Base-by-base conservation (phyloP, 2,329 filamentous ascomycete species). In the Aspergillus pseudotamarii region DNA sequence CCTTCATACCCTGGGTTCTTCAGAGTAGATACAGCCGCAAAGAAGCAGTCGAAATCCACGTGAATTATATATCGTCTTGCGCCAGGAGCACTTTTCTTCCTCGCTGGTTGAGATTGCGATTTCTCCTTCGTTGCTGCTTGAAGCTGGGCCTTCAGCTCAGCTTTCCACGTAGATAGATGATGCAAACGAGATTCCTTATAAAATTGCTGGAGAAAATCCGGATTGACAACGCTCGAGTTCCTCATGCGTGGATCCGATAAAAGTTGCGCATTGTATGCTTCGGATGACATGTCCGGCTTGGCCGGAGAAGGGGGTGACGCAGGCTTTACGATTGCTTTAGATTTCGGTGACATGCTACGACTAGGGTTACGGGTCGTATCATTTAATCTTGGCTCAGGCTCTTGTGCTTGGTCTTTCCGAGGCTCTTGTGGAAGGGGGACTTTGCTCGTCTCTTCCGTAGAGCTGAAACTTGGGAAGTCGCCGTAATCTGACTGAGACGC, bases 21-120 rank as follows among this genome's bases (percentile, higher is more conserved):
- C 70, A 93, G 93, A 21, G 91, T 78, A 0, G 95, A 97, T 0
- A 99, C 92, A 0, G 96, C 92, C 63, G 94, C 97, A 78, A 99
- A 99, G 80, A 99, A 99, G 77, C 93, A 95, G 79, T 99, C 96
- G 76, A 99, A 99, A 74, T 99, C 95, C 34, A 99, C 93, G 72
- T 99, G 95, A 73, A 99, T 86, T 59, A 99, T 85, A 71, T 98
- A 99, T 57, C 91, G 83, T 64, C 94, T 85, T 3, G 88, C 80
- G 0, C 90, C 91, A 14, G 85, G 82, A 30, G 84, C 83, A 48
- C 84, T 83, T 71, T 89, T 85, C 62, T 81, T 81, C 82, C 68
- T 81, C 6, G 66, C 75, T 70, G 74, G 84, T 78, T 75, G 74
- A 23, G 76, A 80, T 78, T 75, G 71, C 11, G 75, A 76, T 72